phyloP scores from a whole-genome alignment of 1,139 yeast genomes.

The Arxiozyma bovina region DNA sequence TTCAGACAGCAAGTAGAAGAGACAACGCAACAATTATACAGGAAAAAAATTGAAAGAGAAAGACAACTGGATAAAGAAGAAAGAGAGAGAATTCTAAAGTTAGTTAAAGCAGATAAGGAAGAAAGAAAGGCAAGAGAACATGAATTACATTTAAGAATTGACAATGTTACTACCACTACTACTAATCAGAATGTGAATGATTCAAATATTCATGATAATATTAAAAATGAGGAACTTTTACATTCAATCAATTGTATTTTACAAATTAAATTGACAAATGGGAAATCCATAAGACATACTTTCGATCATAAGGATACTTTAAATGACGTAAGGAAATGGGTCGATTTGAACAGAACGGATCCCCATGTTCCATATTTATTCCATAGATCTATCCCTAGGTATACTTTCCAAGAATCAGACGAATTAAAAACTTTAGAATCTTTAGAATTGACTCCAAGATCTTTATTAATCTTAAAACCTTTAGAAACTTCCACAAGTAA shows the following conservation, averaged over 20 bases:
- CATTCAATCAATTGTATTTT: constrained; percentile 17
- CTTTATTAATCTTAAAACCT: constrained; percentile 59
- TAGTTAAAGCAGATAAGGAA: constrained; percentile 28
- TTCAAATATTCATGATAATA: background rate
- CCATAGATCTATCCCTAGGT: constrained; percentile 40
- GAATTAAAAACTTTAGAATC: constrained; percentile 42
- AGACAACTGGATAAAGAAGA: constrained; percentile 39
- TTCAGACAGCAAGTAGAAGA: constrained; percentile 37
- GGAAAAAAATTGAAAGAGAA: constrained; percentile 36
- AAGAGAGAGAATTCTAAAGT: constrained; percentile 43
- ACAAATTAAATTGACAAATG: constrained; percentile 25
- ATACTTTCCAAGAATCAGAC: constrained; percentile 41
- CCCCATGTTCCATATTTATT: constrained; percentile 41
- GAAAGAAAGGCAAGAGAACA: constrained; percentile 18
- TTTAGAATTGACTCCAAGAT: constrained; percentile 53
- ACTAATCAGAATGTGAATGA: background rate
- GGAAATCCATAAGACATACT: constrained; percentile 21
- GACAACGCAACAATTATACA: constrained; percentile 34
- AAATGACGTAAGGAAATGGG: constrained; percentile 52
- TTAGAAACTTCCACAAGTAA: constrained; percentile 13
- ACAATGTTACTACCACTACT: background rate
- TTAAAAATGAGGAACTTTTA: constrained; percentile 15
- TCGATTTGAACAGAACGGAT: constrained; percentile 45
- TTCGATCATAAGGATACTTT: constrained; percentile 21
- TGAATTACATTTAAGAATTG: background rate